Evolutionary conservation across 176 grass and related monocot genomes (phyloP).

Genomic region (bread wheat (Triticum aestivum)): DNA sequence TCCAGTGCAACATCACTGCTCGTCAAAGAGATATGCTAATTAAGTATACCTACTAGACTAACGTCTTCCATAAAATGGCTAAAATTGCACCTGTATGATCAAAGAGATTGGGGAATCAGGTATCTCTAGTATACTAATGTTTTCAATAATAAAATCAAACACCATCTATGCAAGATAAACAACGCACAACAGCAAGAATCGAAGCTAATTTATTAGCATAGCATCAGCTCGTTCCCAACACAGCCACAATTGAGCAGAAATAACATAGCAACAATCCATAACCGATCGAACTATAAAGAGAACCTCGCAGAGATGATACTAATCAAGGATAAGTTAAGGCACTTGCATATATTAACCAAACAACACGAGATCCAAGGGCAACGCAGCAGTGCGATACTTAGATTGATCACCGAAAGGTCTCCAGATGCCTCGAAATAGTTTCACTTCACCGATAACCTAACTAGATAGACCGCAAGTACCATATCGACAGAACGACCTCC

Average conservation of each 20-base stretch:
- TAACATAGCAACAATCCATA: background rate
- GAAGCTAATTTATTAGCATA: background rate
- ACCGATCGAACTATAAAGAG: background rate
- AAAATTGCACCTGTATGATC: background rate
- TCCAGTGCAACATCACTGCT: background rate
- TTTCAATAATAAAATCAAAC: background rate
- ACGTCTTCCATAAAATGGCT: background rate
- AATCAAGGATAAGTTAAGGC: background rate
- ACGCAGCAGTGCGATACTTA: background rate
- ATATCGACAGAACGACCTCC: conserved; percentile 18
- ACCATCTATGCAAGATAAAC: background rate
- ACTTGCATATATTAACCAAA: background rate
- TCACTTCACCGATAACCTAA: background rate
- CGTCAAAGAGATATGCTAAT: background rate
- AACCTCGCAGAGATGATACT: background rate
- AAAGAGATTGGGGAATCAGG: background rate
- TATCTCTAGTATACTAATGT: background rate
- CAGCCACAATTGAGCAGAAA: background rate
- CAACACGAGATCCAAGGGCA: background rate
- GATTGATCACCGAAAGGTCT: conserved; percentile 14
- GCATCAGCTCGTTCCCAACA: background rate
- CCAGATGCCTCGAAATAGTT: background rate
- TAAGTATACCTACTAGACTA: background rate
- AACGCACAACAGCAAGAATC: background rate
- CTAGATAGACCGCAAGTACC: background rate